A percentile compares a stretch with the other conserved stretches of the same genome.
phyloP scores from a whole-genome alignment of 2,329 filamentous ascomycete genomes.

The Raffaelea deltoideospora region DNA sequence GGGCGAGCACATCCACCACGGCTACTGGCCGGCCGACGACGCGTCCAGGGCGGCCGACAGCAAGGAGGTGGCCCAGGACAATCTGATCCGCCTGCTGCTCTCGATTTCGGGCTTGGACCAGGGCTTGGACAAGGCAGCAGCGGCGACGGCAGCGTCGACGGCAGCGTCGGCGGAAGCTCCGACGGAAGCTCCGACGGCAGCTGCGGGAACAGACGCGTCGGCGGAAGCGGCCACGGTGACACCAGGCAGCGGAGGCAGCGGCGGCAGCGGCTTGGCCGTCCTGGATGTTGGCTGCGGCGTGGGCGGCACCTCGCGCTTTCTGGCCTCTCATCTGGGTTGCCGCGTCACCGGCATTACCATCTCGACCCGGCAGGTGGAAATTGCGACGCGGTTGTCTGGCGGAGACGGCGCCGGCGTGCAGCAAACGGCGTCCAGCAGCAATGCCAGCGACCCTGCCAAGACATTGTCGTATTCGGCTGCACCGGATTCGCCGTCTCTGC shows the following conservation, averaged over 20 bases:
- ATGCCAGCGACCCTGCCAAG: too few species aligned
- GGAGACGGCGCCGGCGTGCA: conserved; percentile 26
- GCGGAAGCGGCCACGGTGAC: not conserved
- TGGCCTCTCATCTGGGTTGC: conserved; percentile 35
- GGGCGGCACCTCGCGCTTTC: conserved; percentile 41
- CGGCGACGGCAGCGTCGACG: too few species aligned
- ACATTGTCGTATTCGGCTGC: too few species aligned
- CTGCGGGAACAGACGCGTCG: not conserved
- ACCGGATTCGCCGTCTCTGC: conserved; percentile 1
- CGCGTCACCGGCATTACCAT: conserved; percentile 45
- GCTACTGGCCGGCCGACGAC: conserved; percentile 36
- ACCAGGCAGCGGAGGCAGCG: too few species aligned
- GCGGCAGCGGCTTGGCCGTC: conserved; percentile 24
- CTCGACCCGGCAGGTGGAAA: conserved; percentile 41
- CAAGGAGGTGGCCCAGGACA: conserved; percentile 42
- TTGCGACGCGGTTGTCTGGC: conserved; percentile 37
- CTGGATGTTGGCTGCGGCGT: conserved; percentile 48
- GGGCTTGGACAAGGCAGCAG: conserved; percentile 7
- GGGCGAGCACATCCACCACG: conserved; percentile 50
- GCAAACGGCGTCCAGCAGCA: conserved; percentile 6
- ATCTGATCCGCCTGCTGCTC: conserved; percentile 40
- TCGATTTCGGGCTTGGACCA: conserved; percentile 24
- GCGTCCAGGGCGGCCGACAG: conserved; percentile 30
- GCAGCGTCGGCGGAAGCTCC: too few species aligned
- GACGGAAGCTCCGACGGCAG: not conserved